Conservation (phyloP, 495 filamentous ascomycete species). For the Geoglossum glabrum region DNA sequence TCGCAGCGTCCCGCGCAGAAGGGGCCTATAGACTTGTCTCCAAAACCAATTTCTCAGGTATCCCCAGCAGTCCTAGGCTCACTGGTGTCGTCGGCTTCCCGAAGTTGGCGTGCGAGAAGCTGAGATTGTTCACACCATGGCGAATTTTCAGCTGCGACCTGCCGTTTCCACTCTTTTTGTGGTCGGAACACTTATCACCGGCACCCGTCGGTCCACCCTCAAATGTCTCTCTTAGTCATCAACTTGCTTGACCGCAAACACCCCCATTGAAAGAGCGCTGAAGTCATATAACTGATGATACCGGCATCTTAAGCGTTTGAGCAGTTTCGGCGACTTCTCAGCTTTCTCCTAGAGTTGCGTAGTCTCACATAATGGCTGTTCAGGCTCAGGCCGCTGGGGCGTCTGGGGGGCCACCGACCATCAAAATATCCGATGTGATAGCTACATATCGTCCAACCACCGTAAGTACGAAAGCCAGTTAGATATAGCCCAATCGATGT, state of each 20-base stretch:
- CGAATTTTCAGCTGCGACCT: too few relatives aligned
- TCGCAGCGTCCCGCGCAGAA: not conserved
- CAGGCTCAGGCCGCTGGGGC: not conserved
- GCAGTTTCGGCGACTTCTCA: not conserved
- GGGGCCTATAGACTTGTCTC: not conserved
- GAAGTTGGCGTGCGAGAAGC: too few relatives aligned
- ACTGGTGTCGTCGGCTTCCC: too few relatives aligned
- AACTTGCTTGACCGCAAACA: too few relatives aligned
- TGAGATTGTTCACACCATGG: too few relatives aligned
- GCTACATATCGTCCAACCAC: conserved; percentile 21
- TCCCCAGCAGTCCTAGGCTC: not conserved
- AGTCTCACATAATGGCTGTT: not conserved
- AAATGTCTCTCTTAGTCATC: too few relatives aligned
- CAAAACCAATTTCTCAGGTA: not conserved
- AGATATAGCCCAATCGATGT: conserved; percentile 20
- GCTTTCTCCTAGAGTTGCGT: not conserved
- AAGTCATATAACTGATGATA: too few relatives aligned
- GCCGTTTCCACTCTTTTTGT: too few relatives aligned
- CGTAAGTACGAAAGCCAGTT: not conserved
- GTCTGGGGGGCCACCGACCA: conserved; percentile 13
- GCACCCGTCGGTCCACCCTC: too few relatives aligned
- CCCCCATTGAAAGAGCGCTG: too few relatives aligned
- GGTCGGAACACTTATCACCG: too few relatives aligned
- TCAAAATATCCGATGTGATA: conserved; percentile 26
- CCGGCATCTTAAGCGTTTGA: not conserved